Evolutionary conservation across 495 filamentous ascomycete genomes (phyloP), one percentile per base, ranked within the genome.

Genomic region (Bryoglossum gracile): DNA sequence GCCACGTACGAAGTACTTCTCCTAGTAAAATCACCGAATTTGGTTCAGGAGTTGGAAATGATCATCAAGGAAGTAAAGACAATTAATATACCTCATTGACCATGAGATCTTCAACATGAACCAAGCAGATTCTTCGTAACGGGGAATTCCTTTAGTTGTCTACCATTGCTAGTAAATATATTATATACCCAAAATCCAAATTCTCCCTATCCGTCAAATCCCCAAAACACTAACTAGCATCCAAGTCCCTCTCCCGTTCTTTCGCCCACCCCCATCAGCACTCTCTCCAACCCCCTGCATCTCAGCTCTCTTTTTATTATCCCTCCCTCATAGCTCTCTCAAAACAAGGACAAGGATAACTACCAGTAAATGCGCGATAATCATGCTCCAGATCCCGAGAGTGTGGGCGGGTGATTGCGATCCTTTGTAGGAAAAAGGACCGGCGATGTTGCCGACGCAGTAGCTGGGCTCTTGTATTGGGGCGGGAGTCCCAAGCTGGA

Each of bases 351-450:
- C 50, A 36, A 85, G 55, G 35, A 78, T 70, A 3, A 74, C 38
- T 5, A 83, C 34, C 47, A 49, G 70, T 73, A n/a, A 78, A 67
- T 23, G 62, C 64, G 65, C 70, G 74, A 62, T 79, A 82, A 25
- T 75, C 72, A 42, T 84, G 74, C 51, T 86, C 78, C 4, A 74
- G 75, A 48, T 84, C 21, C 79, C 83, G 3, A 80, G 76, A 19
- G 80, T 70, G 55, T 87, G 87, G 23, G 70, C 67, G 11, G 80
- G 80, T 0, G 74, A 35, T 26, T 58, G 49, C 14, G 13, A 28
- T 16, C 24, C 30, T 23, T 42, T 50, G 25, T 43, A 58, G 24
- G 46, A 53, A 41, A 50, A 46, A 16, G 53, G 53, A 22, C 55
- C 51, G 21, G 38, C 36, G 18, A 54, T 50, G 19, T 59, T 50